These are phyloP conservation scores for Mycena galericulata DNA, from an alignment of 768 basidiomycete genomes.

Conservation along the genomic window DNA sequence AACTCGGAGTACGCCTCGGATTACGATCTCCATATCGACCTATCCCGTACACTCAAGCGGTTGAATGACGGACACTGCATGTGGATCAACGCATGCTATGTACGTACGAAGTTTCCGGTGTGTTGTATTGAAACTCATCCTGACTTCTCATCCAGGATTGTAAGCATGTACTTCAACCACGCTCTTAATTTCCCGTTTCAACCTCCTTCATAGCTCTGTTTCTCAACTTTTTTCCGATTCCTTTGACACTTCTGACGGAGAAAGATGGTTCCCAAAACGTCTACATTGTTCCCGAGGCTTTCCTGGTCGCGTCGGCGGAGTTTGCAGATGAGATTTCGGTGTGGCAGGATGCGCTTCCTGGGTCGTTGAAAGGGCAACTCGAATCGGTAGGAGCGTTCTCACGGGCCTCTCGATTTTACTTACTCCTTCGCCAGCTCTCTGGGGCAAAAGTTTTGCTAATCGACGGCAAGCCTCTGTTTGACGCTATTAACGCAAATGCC, in stretches of 20 bases:
- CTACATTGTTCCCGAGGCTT: slow-evolving; percentile 67
- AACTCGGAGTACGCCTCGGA: slow-evolving; percentile 59
- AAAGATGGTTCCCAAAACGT: slow-evolving; percentile 57
- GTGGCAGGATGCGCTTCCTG: slow-evolving; percentile 64
- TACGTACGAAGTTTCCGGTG: slow-evolving; percentile 46
- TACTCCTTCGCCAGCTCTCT: slow-evolving; percentile 44
- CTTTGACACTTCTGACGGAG: slow-evolving; percentile 61
- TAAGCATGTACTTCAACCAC: slow-evolving; percentile 1
- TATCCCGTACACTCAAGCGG: slow-evolving; percentile 66
- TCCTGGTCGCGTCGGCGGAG: slow-evolving; percentile 61
- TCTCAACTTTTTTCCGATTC: slow-evolving; percentile 64
- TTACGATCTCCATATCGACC: slow-evolving; percentile 66
- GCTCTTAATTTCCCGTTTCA: not conserved
- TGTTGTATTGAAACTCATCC: not conserved
- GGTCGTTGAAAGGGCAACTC: slow-evolving; percentile 58
- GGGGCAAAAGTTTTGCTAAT: slow-evolving; percentile 68
- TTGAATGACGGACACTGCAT: slow-evolving; percentile 71
- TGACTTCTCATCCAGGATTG: slow-evolving; percentile 15
- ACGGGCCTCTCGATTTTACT: not conserved
- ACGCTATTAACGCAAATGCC: too few relatives aligned
- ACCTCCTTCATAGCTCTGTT: slow-evolving; percentile 49
- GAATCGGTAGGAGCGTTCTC: slow-evolving; percentile 48
- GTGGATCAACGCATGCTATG: slow-evolving; percentile 68
- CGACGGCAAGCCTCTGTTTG: slow-evolving; percentile 64
- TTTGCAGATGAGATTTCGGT: slow-evolving; percentile 62